phyloP scores from a whole-genome alignment of 495 filamentous ascomycete genomes.

The Cetradonia linearis region DNA sequence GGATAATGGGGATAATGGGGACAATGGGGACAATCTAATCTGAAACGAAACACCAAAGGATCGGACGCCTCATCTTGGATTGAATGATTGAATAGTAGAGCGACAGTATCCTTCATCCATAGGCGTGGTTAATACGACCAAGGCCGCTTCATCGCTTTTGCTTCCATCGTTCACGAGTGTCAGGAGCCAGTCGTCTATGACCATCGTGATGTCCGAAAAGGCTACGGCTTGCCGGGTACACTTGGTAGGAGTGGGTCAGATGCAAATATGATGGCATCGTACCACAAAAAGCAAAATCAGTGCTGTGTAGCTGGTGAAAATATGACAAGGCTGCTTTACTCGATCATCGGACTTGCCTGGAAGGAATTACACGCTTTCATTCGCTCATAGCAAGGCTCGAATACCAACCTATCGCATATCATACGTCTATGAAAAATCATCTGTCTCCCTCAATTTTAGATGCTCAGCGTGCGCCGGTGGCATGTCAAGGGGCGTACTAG shows the following conservation, averaged over 20 bases:
- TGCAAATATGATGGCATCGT: no score
- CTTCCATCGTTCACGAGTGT: conserved; percentile 38
- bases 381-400: conserved; percentile 1
- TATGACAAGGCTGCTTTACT: no score
- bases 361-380: neutral
- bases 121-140: no score
- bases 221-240: conserved; percentile 40
- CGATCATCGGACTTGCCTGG: neutral
- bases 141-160: conserved; percentile 36
- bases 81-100: no score
- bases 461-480: conserved; percentile 20
- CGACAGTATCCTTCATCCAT: no score
- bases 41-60: no score
- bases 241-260: no score
- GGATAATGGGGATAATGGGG: no score
- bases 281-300: no score
- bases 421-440: conserved; percentile 12
- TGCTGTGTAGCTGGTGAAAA: no score
- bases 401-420: neutral
- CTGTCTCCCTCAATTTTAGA: conserved; percentile 7
- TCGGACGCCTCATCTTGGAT: neutral
- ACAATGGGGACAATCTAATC: no score
- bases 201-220: conserved; percentile 41
- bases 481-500: conserved; percentile 40
- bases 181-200: conserved; percentile 53